A percentile compares a stretch with the other conserved stretches of the same genome.
These are phyloP conservation scores for Spathaspora sp. DNA, from an alignment of 805 yeast genomes.

Conservation along the genomic window DNA sequence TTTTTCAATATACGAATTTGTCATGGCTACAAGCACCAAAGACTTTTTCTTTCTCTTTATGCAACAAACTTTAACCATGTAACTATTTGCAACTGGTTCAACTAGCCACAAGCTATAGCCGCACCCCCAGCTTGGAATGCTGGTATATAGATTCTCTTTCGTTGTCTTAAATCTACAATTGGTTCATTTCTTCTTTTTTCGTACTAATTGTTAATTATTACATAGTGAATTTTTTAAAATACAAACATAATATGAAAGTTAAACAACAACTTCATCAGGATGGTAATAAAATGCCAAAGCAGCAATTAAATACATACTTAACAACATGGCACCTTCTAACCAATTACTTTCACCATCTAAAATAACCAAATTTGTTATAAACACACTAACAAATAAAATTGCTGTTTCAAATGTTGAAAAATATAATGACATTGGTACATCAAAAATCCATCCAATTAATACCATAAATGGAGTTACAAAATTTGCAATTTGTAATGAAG, in stretches of 20 bases:
- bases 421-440: conserved; percentile 87
- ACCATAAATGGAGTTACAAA: conserved; percentile 96
- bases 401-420: conserved; percentile 94
- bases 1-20: too few species aligned
- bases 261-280: conserved; percentile 48
- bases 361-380: conserved; percentile 80
- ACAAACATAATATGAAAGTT: neutral
- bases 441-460: conserved; percentile 86
- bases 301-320: conserved; percentile 80
- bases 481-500: conserved; percentile 90
- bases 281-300: conserved; percentile 88
- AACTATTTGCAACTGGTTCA: too few species aligned
- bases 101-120: too few species aligned
- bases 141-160: too few species aligned
- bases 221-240: neutral
- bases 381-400: conserved; percentile 83
- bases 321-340: conserved; percentile 93
- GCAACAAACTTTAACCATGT: too few species aligned
- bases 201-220: neutral
- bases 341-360: conserved; percentile 95
- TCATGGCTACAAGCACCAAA: too few species aligned
- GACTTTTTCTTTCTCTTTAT: too few species aligned
- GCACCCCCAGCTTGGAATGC: too few species aligned
- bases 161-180: too few species aligned
- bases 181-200: too few species aligned